A percentile compares a stretch with the other conserved stretches of the same genome.
phyloP scores from a whole-genome alignment of 306 rosid species.

The Quercus robur region DNA sequence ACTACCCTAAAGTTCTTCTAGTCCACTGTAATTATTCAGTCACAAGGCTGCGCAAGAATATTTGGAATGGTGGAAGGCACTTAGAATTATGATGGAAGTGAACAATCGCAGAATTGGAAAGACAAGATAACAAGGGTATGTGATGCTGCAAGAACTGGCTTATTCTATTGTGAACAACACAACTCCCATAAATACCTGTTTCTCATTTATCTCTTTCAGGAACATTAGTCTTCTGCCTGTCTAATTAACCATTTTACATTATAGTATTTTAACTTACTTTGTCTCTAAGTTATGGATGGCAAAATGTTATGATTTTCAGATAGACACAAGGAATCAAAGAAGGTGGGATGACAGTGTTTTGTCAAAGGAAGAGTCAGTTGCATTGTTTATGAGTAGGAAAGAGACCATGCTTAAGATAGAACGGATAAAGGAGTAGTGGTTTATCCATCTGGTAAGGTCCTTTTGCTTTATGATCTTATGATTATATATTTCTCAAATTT shows the following conservation, averaged over 20 bases:
- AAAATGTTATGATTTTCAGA: conserved; percentile 36
- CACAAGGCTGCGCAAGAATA: conserved; percentile 64
- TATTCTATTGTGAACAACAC: background rate
- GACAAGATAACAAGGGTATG: conserved; percentile 64
- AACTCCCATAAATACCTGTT: background rate
- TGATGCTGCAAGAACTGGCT: background rate
- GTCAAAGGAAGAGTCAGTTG: conserved; percentile 64
- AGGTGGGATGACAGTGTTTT: conserved; percentile 72
- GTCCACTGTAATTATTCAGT: conserved; percentile 74
- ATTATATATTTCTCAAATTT: no score
- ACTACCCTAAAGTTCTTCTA: conserved; percentile 78
- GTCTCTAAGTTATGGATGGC: background rate
- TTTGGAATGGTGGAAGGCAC: conserved; percentile 46
- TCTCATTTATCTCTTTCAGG: background rate
- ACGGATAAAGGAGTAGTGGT: no score
- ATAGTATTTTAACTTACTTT: background rate
- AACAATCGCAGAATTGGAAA: conserved; percentile 40
- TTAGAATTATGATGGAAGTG: conserved; percentile 12
- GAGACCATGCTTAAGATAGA: conserved; percentile 28
- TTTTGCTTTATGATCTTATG: background rate
- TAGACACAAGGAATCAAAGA: conserved; percentile 61
- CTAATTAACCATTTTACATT: background rate
- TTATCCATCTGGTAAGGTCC: conserved; percentile 57
- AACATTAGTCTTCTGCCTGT: background rate
- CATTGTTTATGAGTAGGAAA: conserved; percentile 49